Evolutionary conservation across 495 filamentous ascomycete species (phyloP).

Genomic region (Hypomontagnella submonticulosa): DNA sequence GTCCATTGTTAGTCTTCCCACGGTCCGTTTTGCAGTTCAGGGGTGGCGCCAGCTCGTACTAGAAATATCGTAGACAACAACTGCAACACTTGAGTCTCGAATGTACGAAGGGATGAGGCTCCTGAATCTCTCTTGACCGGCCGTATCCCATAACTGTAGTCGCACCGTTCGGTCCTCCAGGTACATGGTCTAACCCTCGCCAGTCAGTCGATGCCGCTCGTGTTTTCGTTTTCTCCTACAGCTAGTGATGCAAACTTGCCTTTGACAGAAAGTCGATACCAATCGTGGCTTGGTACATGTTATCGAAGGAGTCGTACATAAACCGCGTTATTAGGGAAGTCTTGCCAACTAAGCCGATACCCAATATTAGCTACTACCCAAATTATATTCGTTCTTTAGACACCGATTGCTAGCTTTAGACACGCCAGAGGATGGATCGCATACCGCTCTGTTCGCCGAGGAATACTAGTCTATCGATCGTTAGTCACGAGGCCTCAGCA

Average conservation of each 20-base stretch:
- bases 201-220: conserved; percentile 40
- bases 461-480: conserved; percentile 81
- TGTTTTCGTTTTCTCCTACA: background rate
- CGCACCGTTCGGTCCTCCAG: conserved; percentile 98
- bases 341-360: conserved; percentile 79
- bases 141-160: conserved; percentile 97
- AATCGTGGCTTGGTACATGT: conserved; percentile 99
- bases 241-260: conserved; percentile 59
- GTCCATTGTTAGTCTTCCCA: conserved; percentile 30
- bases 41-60: conserved; percentile 55
- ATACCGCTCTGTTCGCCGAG: conserved; percentile 97
- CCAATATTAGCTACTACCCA: conserved; percentile 29
- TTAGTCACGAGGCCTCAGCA: conserved; percentile 23
- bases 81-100: conserved; percentile 93
- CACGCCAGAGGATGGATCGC: conserved; percentile 33
- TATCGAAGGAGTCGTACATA: conserved; percentile 99
- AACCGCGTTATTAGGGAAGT: conserved; percentile 98
- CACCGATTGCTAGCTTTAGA: conserved; percentile 14
- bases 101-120: conserved; percentile 98
- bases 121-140: conserved; percentile 96
- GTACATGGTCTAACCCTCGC: conserved; percentile 85
- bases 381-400: conserved; percentile 3
- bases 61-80: conserved; percentile 99
- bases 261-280: conserved; percentile 99
- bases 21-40: background rate